Conservation (phyloP, 345 rosid genomes). For the Eucalyptus pumila region DNA sequence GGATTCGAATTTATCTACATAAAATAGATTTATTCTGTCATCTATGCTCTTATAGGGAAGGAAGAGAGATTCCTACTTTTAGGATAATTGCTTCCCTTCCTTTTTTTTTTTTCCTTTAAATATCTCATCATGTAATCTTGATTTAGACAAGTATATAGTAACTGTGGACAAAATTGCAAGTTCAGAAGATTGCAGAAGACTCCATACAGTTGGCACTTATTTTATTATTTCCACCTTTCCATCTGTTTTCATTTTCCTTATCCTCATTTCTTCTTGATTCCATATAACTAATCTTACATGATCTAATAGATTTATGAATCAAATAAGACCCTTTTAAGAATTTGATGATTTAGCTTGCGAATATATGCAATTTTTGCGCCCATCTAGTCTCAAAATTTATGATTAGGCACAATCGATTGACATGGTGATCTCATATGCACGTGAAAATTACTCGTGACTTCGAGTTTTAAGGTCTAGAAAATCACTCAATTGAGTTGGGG, state of each 20-base stretch:
- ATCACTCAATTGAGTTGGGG: not conserved
- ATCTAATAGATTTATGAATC: not conserved
- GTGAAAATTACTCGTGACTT: not conserved
- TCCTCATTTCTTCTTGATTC: not conserved
- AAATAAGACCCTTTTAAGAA: not conserved
- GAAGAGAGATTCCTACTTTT: not conserved
- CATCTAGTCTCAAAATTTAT: no score
- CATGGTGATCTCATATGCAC: not conserved
- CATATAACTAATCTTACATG: not conserved
- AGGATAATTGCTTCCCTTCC: not conserved
- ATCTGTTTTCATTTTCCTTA: not conserved
- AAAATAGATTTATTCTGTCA: not conserved
- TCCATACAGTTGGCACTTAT: not conserved
- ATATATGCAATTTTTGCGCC: fast-evolving
- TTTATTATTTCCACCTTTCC: not conserved
- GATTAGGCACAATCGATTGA: no score
- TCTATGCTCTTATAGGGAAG: not conserved
- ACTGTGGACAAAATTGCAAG: not conserved
- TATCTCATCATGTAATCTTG: not conserved
- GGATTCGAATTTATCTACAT: not conserved
- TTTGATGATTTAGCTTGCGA: not conserved
- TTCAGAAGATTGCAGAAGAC: not conserved
- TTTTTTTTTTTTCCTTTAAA: not conserved
- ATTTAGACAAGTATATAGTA: not conserved
- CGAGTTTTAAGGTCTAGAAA: not conserved